These are phyloP conservation scores for Cryptococcus jaspeensis DNA, from an alignment of 1,284 basidiomycete genomes.

Conservation along the genomic window DNA sequence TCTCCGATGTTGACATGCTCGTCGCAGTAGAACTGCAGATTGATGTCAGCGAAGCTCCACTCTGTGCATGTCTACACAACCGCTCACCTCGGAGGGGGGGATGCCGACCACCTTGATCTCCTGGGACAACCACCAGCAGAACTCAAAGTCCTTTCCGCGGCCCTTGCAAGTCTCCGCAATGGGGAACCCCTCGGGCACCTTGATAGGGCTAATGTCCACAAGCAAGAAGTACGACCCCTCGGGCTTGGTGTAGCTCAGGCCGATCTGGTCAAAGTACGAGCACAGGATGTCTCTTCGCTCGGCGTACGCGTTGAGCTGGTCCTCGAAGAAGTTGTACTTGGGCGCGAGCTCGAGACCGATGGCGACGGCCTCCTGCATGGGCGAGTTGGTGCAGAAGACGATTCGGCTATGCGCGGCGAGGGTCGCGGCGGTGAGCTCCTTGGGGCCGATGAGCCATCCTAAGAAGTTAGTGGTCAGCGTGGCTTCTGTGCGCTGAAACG, in stretches of 20 bases:
- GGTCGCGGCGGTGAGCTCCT: slow-evolving; percentile 77
- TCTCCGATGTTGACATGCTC: slow-evolving; percentile 82
- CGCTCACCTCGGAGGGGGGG: slow-evolving; percentile 83
- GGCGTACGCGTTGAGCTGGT: slow-evolving; percentile 73
- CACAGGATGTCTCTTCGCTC: slow-evolving; percentile 74
- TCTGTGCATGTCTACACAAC: too few relatives aligned
- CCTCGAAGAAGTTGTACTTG: slow-evolving; percentile 74
- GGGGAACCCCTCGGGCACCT: slow-evolving; percentile 74
- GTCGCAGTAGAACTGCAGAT: slow-evolving; percentile 78
- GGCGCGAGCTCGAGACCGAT: slow-evolving; percentile 75
- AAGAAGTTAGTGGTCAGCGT: not conserved
- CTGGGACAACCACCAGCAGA: slow-evolving; percentile 86
- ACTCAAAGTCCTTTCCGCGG: slow-evolving; percentile 84
- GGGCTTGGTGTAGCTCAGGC: slow-evolving; percentile 81
- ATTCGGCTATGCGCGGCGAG: slow-evolving; percentile 90
- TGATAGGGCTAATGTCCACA: slow-evolving; percentile 76
- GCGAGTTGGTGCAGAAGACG: slow-evolving; percentile 91
- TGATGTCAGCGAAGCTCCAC: not conserved
- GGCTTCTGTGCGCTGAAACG: not conserved
- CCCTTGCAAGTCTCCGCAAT: slow-evolving; percentile 74
- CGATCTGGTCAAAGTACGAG: slow-evolving; percentile 77
- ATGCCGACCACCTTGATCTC: slow-evolving; percentile 87
- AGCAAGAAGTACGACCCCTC: slow-evolving; percentile 88
- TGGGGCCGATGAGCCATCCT: slow-evolving; percentile 83
- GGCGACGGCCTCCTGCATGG: slow-evolving; percentile 87